phyloP scores from a whole-genome alignment of 2,329 filamentous ascomycete species.

The Colletotrichum noveboracense region DNA sequence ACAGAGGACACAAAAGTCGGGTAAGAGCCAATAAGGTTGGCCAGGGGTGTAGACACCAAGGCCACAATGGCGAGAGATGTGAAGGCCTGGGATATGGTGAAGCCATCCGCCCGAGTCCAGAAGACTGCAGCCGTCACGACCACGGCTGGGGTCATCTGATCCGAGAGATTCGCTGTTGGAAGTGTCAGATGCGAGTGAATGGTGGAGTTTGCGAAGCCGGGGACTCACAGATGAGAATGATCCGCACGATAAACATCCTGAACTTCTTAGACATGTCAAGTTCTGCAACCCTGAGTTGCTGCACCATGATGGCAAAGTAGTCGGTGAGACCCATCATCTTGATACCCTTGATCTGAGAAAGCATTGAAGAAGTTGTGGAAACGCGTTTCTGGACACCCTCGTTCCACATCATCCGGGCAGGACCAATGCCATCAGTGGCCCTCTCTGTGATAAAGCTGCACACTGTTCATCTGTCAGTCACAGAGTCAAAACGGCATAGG shows the following conservation, averaged over 20 bases:
- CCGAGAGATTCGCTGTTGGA: neutral
- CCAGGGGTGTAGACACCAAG: constrained; percentile 23
- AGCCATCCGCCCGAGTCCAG: neutral
- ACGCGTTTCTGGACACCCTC: constrained; percentile 35
- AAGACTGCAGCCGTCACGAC: constrained; percentile 14
- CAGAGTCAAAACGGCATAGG: neutral
- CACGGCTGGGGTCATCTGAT: neutral
- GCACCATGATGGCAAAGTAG: constrained; percentile 34
- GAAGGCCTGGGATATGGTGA: constrained; percentile 23
- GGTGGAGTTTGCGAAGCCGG: neutral
- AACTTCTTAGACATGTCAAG: constrained; percentile 39
- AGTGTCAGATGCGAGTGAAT: constrained; percentile 14
- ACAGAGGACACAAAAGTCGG: neutral
- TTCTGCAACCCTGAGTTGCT: constrained; percentile 39
- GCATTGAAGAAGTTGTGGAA: constrained; percentile 30
- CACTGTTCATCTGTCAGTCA: neutral
- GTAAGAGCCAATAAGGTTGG: constrained; percentile 20
- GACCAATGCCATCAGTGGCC: neutral
- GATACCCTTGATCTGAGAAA: constrained; percentile 38
- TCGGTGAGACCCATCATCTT: constrained; percentile 40
- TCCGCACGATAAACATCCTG: constrained; percentile 10
- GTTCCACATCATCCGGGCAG: constrained; percentile 29
- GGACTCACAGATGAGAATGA: constrained; percentile 20
- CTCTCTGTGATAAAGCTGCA: neutral
- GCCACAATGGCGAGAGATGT: constrained; percentile 27